Percentiles rank a stretch among this genome's conserved stretches.
Conservation (phyloP, 257 asterid species). For the Lycium ferocissimum region DNA sequence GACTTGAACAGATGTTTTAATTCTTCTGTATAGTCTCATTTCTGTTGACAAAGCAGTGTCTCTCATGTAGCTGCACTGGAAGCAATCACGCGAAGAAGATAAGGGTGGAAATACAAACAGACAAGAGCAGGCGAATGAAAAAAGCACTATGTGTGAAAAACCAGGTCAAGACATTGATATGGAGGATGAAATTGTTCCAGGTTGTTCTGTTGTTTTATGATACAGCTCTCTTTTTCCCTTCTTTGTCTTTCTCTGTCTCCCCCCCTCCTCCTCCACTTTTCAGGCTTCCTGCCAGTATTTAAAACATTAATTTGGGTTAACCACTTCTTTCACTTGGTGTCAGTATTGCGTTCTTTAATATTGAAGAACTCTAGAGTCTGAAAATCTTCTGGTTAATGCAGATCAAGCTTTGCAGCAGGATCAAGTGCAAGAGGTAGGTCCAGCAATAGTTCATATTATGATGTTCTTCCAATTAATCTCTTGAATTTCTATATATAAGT, state of each 20-base stretch:
- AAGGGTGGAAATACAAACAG: constrained; percentile 20
- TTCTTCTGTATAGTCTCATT: not conserved
- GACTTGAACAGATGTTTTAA: not conserved
- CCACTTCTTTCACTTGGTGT: not conserved
- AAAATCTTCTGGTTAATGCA: constrained; percentile 28
- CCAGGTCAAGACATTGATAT: constrained; percentile 16
- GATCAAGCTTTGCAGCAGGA: constrained; percentile 28
- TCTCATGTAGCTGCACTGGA: constrained; percentile 31
- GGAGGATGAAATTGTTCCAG: constrained; percentile 29
- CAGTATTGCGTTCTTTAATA: constrained; percentile 18
- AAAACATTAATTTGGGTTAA: constrained; percentile 21
- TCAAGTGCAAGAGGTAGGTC: constrained; percentile 33
- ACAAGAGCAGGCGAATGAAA: constrained; percentile 24
- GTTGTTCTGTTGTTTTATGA: not conserved
- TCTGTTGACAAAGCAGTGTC: not conserved
- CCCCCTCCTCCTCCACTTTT: not conserved
- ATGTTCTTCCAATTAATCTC: not conserved
- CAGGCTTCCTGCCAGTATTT: not conserved
- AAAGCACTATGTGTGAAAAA: not conserved
- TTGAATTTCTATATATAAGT: not conserved
- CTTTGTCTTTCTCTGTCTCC: not conserved
- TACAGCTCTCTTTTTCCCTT: not conserved
- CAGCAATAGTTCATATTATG: not conserved
- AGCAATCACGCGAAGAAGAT: constrained; percentile 8
- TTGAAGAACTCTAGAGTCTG: constrained; percentile 16